Evolutionary conservation across 768 basidiomycete species (phyloP), one percentile per base, ranked within the genome.

Genomic region (Kwoniella sp.): DNA sequence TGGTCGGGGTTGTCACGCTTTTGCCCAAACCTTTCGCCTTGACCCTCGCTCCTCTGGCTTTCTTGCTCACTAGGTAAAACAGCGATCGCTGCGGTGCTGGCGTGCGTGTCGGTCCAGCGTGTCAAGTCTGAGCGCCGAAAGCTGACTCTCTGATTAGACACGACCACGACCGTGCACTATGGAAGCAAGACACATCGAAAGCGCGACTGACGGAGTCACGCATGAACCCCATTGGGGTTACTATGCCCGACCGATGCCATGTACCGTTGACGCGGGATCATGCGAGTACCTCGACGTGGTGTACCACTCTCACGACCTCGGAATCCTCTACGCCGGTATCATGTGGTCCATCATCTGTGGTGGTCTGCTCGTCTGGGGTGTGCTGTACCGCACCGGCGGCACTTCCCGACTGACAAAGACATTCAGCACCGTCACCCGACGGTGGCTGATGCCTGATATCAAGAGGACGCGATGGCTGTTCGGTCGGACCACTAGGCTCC

Each of bases 271-370:
- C 41, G 53, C 62, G 15, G 62, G 58, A 5, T 57, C 50, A 19
- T 63, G 62, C 46, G 62, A 46, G 27, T 63, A 63, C 46, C 62
- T 63, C 33, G 62, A 63, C 40, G 41, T 57, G 20, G 62, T 63
- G 7, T 63, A 63, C 34, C 47, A 53, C 33, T 50, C 62, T 7
- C 62, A 63, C 33, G 62, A 63, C 38, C 25, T 57, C 20, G 58
- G 58, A 17, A 63, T 63, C 55, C 37, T 57, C 15, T 63, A 63
- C 41, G 39, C 48, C 9, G 62, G 58, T 14, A 58, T 55, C 20
- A 41, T 60, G 27, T 63, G 62, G 62, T 52, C 49, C 12, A 42
- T 49, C 14, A 60, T 63, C 15, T 38, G 45, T 40, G 62, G 48
- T n/a, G 48, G 56, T 9, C 19, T 59, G 15, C 40, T 63, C 14